Evolutionary conservation across 495 filamentous ascomycete genomes (phyloP), one percentile per base, ranked within the genome.

Genomic region (Neurospora terricola): DNA sequence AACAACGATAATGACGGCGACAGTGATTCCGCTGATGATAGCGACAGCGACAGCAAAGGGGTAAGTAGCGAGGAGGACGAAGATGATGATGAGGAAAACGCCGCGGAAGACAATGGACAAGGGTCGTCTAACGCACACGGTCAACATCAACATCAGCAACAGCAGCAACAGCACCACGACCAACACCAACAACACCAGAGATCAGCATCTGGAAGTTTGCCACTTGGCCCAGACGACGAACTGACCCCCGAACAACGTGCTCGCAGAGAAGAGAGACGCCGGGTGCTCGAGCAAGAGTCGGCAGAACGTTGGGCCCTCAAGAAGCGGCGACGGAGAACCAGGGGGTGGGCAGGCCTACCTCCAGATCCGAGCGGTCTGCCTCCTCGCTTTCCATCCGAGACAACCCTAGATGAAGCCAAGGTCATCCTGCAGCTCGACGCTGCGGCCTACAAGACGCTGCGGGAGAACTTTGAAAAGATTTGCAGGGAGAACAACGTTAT

Each of bases 301-400:
- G 87, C 85, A 38, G 88, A 93, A 74, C 84, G 86, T 54, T 90
- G 90, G 86, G 83, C 84, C 12, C 84, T 87, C 7, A 83, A 90
- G 69, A 94, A 93, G 77, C 90, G 93, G 45, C 87, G 92, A 16
- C 88, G 92, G 23, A 88, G 91, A 37, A 94, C 89, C 70, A 86
- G 88, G 72, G 88, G 87, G 11, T 93, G 88, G 87, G 91, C 89
- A 43, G 91, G 91, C 8, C 77, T 94, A 38, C 91, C 91, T 16
- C 86, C 92, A 59, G 92, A 94, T 81, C 90, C 90, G 27, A 90
- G 90, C 5, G 88, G 87, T 21, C 54, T 66, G 23, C 91, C 91
- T 18, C 92, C 92, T 45, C 88, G 93, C 66, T 94, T 91, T 78
- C 91, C 91, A 0, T 94, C 91, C 7, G 93, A 95, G 77, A 93